Percentiles rank a stretch among this genome's conserved stretches.
Conservation (phyloP, 108 stramenopile species). For the Nitzschia sp. region DNA sequence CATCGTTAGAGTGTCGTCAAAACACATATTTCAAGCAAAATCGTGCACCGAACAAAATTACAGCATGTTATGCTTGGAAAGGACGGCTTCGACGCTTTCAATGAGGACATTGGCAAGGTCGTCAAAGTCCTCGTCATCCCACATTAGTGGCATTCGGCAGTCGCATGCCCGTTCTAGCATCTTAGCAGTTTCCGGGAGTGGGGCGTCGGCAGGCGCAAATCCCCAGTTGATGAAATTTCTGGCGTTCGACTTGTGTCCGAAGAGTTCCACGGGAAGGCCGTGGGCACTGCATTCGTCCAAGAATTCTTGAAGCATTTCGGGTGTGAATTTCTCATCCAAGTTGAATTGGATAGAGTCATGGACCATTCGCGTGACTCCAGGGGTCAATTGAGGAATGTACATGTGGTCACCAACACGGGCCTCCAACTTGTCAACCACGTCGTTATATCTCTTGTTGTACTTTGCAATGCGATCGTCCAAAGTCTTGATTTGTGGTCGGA, state of each 20-base stretch:
- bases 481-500: conserved; percentile 79
- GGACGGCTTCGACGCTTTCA: conserved; percentile 62
- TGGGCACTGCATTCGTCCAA: conserved; percentile 66
- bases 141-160: conserved; percentile 86
- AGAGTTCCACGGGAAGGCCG: conserved; percentile 87
- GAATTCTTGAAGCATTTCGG: conserved; percentile 69
- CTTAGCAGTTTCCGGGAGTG: conserved; percentile 80
- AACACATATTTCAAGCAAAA: no score
- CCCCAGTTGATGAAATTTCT: conserved; percentile 92
- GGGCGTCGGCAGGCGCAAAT: conserved; percentile 81
- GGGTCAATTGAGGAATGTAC: conserved; percentile 66
- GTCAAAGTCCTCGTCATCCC: conserved; percentile 87
- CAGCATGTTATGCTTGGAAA: conserved; percentile 40
- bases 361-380: conserved; percentile 73
- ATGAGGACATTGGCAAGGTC: conserved; percentile 75
- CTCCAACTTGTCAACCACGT: conserved; percentile 54
- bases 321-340: conserved; percentile 61
- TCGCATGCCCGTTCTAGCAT: conserved; percentile 86
- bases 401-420: conserved; percentile 62
- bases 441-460: conserved; percentile 75
- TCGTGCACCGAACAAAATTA: no score
- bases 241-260: conserved; percentile 86
- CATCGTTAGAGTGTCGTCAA: no score
- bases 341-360: conserved; percentile 89
- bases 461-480: conserved; percentile 74